Conservation (phyloP, 345 rosid species). For the Rhodamnia rubescens region DNA sequence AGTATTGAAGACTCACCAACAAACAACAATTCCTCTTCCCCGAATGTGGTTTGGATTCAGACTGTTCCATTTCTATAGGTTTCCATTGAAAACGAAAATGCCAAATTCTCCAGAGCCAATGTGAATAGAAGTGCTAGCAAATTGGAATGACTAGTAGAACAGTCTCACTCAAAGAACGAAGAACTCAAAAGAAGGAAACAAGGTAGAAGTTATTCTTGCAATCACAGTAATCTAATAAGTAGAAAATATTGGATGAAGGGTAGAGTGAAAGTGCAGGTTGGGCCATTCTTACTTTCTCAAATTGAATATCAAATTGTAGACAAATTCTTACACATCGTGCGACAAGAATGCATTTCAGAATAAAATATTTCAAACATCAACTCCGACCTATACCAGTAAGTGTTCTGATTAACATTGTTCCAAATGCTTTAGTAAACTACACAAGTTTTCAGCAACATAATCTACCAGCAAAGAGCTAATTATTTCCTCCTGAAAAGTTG, state of each 20-base stretch:
- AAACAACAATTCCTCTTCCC: neutral
- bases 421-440: neutral
- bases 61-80: neutral
- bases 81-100: neutral
- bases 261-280: no score
- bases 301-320: no score
- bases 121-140: neutral
- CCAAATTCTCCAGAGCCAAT: neutral
- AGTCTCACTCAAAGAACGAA: neutral
- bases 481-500: neutral
- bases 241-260: neutral
- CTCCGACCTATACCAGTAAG: neutral
- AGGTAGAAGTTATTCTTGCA: neutral
- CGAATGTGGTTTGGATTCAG: neutral
- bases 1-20: neutral
- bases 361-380: neutral
- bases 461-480: neutral
- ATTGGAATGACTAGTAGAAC: neutral
- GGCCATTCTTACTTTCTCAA: no score
- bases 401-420: neutral
- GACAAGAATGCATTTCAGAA: neutral
- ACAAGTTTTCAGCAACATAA: neutral
- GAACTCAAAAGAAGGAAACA: neutral
- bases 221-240: neutral
- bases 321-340: no score